Percentiles rank a stretch among this genome's conserved stretches.
Evolutionary conservation across 768 basidiomycete species (phyloP).

Genomic region (Lactifluus piperatus): DNA sequence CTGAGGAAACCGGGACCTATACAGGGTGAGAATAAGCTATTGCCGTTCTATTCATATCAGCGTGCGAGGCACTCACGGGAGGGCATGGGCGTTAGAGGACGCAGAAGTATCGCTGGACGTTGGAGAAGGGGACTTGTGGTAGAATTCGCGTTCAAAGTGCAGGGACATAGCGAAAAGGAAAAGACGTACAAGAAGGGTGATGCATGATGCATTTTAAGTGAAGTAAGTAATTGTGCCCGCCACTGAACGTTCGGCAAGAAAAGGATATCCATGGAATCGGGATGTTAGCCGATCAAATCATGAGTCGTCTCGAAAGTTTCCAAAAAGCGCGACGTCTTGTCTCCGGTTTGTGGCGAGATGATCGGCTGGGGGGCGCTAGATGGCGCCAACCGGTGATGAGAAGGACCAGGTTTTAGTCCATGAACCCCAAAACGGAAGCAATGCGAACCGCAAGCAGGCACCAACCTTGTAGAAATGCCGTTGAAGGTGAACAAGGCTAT

Average conservation of each 20-base stretch:
- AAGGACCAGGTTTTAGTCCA: constrained; percentile 10
- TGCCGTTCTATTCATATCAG: neutral
- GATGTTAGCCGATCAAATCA: constrained; percentile 10
- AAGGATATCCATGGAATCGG: constrained; percentile 7
- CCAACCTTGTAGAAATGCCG: constrained; percentile 18
- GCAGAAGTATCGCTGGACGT: constrained; percentile 10
- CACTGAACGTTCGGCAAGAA: constrained; percentile 7
- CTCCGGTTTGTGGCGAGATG: constrained; percentile 17
- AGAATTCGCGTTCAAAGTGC: constrained; percentile 15
- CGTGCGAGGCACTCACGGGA: constrained; percentile 3
- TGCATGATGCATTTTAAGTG: constrained; percentile 14
- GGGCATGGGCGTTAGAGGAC: neutral
- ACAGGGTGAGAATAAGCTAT: neutral
- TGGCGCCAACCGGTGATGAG: constrained; percentile 11
- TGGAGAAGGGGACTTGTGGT: constrained; percentile 10
- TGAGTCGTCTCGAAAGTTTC: neutral
- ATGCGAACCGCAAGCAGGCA: constrained; percentile 6
- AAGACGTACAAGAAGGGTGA: constrained; percentile 6
- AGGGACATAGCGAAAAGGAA: constrained; percentile 16
- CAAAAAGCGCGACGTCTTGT: constrained; percentile 1
- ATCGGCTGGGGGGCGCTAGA: constrained; percentile 11
- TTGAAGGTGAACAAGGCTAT: constrained; percentile 8
- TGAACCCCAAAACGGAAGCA: neutral
- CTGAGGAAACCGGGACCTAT: constrained; percentile 5
- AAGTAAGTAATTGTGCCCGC: constrained; percentile 13